Evolutionary conservation across 139 green algal species (phyloP).

Genomic region (Monoraphidium neglectum): DNA sequence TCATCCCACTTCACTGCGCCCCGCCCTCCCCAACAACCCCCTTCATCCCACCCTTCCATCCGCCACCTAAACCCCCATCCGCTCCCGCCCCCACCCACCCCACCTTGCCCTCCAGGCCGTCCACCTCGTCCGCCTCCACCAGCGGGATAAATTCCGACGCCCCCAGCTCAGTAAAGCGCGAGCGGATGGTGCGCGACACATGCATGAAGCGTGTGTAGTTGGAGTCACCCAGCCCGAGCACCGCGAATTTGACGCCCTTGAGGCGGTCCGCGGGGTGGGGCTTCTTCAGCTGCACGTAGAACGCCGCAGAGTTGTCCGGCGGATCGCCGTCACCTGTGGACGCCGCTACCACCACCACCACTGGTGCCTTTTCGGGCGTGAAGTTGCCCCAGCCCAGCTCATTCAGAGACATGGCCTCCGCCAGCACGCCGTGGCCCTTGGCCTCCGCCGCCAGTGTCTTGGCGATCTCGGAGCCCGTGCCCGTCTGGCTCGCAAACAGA

Average conservation of each 20-base stretch:
- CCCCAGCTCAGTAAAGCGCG: conserved; percentile 78
- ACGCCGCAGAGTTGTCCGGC: conserved; percentile 88
- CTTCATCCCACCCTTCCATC: too few species aligned
- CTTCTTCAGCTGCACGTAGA: conserved; percentile 57
- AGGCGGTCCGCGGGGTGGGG: conserved; percentile 29
- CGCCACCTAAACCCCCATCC: too few species aligned
- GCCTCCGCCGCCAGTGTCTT: conserved; percentile 82
- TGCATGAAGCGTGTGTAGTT: conserved; percentile 92
- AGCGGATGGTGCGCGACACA: neutral
- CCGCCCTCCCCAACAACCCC: too few species aligned
- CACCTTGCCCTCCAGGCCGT: conserved; percentile 71
- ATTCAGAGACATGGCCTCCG: conserved; percentile 68
- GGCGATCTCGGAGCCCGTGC: conserved; percentile 91
- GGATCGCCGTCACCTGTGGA: conserved; percentile 90
- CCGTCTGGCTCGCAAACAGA: conserved; percentile 92
- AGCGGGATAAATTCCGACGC: conserved; percentile 72
- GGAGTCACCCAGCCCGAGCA: conserved; percentile 92
- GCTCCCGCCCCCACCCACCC: too few species aligned
- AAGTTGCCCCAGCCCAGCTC: conserved; percentile 75
- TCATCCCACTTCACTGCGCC: too few species aligned
- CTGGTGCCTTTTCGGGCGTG: conserved; percentile 29
- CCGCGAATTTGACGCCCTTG: conserved; percentile 80
- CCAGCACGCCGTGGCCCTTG: conserved; percentile 43
- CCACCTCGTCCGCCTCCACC: conserved; percentile 93
- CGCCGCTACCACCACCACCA: conserved; percentile 59